A percentile compares a stretch with the other conserved stretches of the same genome.
Evolutionary conservation across 371 early-diverging fungal species (phyloP).

Genomic region (Zychaea mexicana): DNA sequence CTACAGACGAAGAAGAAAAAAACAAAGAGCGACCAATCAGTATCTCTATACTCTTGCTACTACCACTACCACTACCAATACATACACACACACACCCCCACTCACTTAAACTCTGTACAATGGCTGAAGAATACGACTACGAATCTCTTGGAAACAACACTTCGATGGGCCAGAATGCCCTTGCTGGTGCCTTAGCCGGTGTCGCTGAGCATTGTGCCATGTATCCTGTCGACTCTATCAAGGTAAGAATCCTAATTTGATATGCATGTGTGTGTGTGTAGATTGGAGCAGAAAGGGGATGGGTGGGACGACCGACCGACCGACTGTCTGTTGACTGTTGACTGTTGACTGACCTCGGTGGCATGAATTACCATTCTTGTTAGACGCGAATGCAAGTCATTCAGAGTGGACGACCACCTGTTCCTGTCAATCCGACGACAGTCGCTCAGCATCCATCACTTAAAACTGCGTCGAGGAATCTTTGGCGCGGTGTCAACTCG

Average conservation of each 20-base stretch:
- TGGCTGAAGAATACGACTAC: conserved; percentile 77
- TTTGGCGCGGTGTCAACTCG: conserved; percentile 94
- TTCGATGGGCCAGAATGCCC: conserved; percentile 75
- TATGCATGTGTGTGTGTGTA: not conserved
- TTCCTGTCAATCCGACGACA: conserved; percentile 10
- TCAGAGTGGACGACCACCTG: conserved; percentile 17
- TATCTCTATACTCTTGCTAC: too few relatives aligned
- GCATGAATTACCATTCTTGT: not conserved
- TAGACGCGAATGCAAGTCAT: conserved; percentile 55
- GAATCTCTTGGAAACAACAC: conserved; percentile 87
- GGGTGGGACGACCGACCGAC: not conserved
- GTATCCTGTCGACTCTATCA: conserved; percentile 95
- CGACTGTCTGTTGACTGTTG: too few relatives aligned
- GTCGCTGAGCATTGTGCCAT: conserved; percentile 95
- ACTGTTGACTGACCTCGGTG: too few relatives aligned
- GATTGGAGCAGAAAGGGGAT: too few relatives aligned
- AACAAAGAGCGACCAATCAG: not conserved
- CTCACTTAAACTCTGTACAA: not conserved
- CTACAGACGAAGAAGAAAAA: too few relatives aligned
- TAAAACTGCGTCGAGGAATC: conserved; percentile 45
- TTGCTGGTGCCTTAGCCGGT: conserved; percentile 96
- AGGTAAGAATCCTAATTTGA: too few relatives aligned
- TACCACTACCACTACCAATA: not conserved
- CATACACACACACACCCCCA: not conserved
- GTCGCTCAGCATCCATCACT: not conserved